Base-by-base conservation (phyloP, 2,329 filamentous ascomycete genomes). In the Saccharata proteae region DNA sequence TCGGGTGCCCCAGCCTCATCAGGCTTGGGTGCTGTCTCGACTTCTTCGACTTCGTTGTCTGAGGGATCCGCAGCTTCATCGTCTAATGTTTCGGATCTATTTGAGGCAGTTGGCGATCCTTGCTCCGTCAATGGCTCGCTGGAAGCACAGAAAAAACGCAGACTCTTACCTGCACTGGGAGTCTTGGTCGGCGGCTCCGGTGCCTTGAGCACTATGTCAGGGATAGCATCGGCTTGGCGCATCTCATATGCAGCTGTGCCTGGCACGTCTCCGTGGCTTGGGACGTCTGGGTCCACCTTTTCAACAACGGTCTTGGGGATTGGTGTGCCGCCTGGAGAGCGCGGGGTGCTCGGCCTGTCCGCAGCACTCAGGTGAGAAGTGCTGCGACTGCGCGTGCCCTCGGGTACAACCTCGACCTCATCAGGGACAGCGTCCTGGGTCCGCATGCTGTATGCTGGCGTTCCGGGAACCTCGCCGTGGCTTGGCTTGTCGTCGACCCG, bases 381-480 rank as follows among this genome's bases (percentile, higher is more conserved):
- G 37, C 55, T 58, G 29, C 56, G 48, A 42, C 54, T 57, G 21
- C 54, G 43, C 21, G 36, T 23, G 26, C 55, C 54, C 10, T 59
- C 55, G 8, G 55, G 55, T 4, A 76, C 58, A 30, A 77, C 57
- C 47, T 75, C 70, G 16, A 77, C 59, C 48, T 77, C 70, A 46
- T 77, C 72, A 4, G 73, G 73, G 5, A 76, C 71, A 16, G 72
- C 71, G 48, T 77, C 73, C 41, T 65, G 61, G 14, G 49, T 57
- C 38, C 71, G 59, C 44, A 66, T 62, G n/a, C 68, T 61, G 49
- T 74, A 77, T 34, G 71, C 71, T 12, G 59, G 50, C 16, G 72
- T 77, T 7, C 71, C 71, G 3, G 73, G 74, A 4, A 75, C 61
- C 47, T 77, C 71, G 45, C 73, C 74, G 44, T 77, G 62, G 38